Percentiles rank a stretch among this genome's conserved stretches.
These are phyloP conservation scores for Coemansia sp. DNA, from an alignment of 192 early-diverging fungal species.

Conservation along the genomic window DNA sequence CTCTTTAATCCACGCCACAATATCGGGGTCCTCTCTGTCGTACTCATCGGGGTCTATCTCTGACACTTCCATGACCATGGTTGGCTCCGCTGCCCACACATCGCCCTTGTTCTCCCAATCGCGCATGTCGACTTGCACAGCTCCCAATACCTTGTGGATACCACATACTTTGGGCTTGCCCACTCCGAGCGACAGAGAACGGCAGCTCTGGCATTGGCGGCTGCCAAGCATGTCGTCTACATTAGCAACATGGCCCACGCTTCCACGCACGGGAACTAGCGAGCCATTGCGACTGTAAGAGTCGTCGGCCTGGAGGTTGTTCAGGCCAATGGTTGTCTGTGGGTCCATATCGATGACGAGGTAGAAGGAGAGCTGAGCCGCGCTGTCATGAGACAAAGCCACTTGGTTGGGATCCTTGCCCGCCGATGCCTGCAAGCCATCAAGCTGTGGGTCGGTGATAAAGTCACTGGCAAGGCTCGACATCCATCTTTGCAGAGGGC, in stretches of 20 bases:
- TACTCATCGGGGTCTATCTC: conserved; percentile 49
- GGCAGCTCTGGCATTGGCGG: conserved; percentile 33
- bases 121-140: conserved; percentile 48
- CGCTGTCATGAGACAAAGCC: background rate
- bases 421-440: conserved; percentile 8
- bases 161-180: conserved; percentile 20
- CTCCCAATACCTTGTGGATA: conserved; percentile 33
- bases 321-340: conserved; percentile 38
- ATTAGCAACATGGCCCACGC: background rate
- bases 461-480: conserved; percentile 20
- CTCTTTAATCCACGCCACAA: conserved; percentile 41
- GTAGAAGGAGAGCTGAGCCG: conserved; percentile 46
- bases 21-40: conserved; percentile 49
- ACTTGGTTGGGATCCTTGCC: background rate
- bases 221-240: background rate
- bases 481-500: conserved; percentile 46
- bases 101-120: conserved; percentile 54
- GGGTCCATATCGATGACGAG: conserved; percentile 53
- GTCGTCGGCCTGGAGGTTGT: conserved; percentile 21
- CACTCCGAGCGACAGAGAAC: conserved; percentile 3
- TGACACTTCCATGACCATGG: conserved; percentile 49
- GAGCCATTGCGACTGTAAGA: conserved; percentile 46
- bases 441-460: conserved; percentile 27
- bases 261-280: conserved; percentile 16
- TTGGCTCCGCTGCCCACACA: conserved; percentile 48